phyloP scores from a whole-genome alignment of 306 rosid genomes.

The Dryas alaskensis region DNA sequence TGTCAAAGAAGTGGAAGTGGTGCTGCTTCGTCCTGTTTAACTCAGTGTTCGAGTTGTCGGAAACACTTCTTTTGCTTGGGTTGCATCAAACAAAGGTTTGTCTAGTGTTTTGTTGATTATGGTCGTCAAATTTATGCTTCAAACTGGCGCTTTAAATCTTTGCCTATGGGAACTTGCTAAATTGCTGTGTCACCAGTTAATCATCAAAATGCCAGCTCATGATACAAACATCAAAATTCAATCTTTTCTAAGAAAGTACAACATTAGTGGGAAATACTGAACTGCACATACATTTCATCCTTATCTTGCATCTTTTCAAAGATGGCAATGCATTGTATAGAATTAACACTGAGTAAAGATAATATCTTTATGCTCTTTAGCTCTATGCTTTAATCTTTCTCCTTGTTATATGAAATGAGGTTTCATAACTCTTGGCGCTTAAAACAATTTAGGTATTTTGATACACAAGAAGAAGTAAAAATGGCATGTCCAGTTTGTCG shows the following conservation, averaged over 20 bases:
- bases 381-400: slow-evolving; percentile 2
- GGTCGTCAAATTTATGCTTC: slow-evolving; percentile 9
- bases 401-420: slow-evolving; percentile 11
- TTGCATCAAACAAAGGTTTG: slow-evolving; percentile 85
- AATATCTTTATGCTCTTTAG: background rate
- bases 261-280: background rate
- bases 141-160: background rate
- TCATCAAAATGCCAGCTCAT: background rate
- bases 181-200: slow-evolving; percentile 16
- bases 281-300: background rate
- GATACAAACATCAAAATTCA: background rate
- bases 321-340: background rate
- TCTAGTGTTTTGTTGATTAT: slow-evolving; percentile 15
- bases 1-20: slow-evolving; percentile 60
- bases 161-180: background rate
- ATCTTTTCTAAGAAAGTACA: slow-evolving; percentile 5
- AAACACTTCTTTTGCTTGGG: slow-evolving; percentile 76
- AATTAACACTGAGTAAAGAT: background rate
- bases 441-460: slow-evolving; percentile 59
- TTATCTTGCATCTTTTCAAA: slow-evolving; percentile 5
- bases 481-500: slow-evolving; percentile 94
- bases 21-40: slow-evolving; percentile 41
- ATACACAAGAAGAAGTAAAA: slow-evolving; percentile 77
- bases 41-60: slow-evolving; percentile 75
- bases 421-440: slow-evolving; percentile 18